phyloP scores from a whole-genome alignment of 345 rosid genomes.

The Passiflora organensis region DNA sequence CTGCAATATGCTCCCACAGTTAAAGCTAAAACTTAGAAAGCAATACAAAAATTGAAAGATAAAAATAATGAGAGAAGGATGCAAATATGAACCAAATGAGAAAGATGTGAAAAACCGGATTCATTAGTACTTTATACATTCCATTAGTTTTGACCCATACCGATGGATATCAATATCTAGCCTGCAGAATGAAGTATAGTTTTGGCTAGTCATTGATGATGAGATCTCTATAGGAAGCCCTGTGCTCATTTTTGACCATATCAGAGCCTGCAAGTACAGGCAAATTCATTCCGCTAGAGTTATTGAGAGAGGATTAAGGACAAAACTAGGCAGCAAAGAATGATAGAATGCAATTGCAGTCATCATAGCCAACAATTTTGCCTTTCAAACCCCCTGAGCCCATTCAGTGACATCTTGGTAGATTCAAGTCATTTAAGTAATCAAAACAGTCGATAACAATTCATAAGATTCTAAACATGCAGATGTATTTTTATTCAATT shows the following conservation, averaged over 20 bases:
- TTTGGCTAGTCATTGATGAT: slow-evolving; percentile 84
- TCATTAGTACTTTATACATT: neutral
- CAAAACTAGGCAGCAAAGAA: no score
- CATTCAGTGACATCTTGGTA: no score
- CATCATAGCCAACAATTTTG: neutral
- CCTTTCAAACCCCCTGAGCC: neutral
- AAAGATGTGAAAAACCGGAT: neutral
- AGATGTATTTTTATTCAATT: neutral
- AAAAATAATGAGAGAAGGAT: neutral
- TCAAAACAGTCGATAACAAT: neutral
- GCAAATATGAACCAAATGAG: neutral
- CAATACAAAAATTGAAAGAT: neutral
- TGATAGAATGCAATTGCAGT: no score
- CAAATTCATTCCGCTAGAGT: no score
- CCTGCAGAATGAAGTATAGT: slow-evolving; percentile 70
- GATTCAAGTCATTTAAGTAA: neutral
- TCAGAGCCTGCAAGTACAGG: slow-evolving; percentile 61
- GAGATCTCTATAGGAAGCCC: slow-evolving; percentile 94
- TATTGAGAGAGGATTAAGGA: no score
- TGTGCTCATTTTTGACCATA: slow-evolving; percentile 99
- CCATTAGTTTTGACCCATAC: slow-evolving; percentile 33
- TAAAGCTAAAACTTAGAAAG: neutral
- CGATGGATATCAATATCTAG: slow-evolving; percentile 92
- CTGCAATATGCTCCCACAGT: neutral
- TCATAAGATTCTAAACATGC: neutral